Evolutionary conservation across 345 rosid genomes (phyloP).

Genomic region (Salix purpurea): DNA sequence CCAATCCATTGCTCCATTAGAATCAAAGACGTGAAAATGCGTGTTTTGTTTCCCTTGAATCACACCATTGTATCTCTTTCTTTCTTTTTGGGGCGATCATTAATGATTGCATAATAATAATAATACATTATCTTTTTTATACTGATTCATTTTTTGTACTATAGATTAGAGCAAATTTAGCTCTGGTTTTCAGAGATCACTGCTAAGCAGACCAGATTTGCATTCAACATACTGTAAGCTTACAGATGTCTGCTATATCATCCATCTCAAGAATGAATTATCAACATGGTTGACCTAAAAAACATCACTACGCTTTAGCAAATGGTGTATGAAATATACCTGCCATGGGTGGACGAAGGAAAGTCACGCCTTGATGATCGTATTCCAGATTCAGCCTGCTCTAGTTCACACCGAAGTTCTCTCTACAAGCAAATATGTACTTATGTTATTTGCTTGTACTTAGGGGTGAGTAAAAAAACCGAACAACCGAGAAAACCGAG

Average conservation of each 20-base stretch:
- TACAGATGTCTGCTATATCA: too few relatives aligned
- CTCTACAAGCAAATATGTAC: conserved; percentile 37
- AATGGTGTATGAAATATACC: conserved; percentile 25
- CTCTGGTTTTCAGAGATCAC: too few relatives aligned
- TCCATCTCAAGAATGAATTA: too few relatives aligned
- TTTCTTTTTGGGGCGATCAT: background rate
- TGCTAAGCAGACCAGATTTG: too few relatives aligned
- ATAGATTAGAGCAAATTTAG: too few relatives aligned
- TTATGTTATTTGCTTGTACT: too few relatives aligned
- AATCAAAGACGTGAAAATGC: background rate
- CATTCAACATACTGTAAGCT: too few relatives aligned
- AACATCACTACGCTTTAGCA: background rate
- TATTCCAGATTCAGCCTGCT: conserved; percentile 72
- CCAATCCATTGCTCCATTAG: background rate
- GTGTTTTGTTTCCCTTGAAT: background rate
- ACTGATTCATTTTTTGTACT: too few relatives aligned
- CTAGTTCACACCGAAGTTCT: conserved; percentile 85
- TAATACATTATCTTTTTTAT: too few relatives aligned
- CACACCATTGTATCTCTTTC: background rate
- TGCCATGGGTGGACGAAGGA: conserved; percentile 47
- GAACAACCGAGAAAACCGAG: too few relatives aligned
- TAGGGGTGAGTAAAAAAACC: too few relatives aligned
- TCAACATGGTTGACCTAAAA: background rate
- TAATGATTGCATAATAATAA: too few relatives aligned
- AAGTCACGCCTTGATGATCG: conserved; percentile 67